These are phyloP conservation scores for Kodamaea plutei DNA, from an alignment of 1,139 yeast species.

Conservation along the genomic window DNA sequence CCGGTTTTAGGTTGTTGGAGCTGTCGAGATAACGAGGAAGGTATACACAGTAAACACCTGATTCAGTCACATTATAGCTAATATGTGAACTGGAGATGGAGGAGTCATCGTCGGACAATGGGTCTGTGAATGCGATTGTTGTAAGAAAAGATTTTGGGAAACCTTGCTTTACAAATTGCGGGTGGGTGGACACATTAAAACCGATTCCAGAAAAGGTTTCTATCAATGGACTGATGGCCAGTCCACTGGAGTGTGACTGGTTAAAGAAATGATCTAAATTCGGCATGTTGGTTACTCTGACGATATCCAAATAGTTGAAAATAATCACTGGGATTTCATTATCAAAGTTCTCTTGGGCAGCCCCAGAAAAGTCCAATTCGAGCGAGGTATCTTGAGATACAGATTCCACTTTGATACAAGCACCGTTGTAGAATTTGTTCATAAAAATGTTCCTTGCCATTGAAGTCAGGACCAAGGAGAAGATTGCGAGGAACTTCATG, in stretches of 20 bases:
- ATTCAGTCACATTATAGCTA: conserved; percentile 6
- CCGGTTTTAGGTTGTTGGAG: conserved; percentile 1
- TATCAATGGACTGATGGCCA: conserved; percentile 6
- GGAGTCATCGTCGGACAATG: conserved; percentile 1
- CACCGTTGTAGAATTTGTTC: conserved; percentile 12
- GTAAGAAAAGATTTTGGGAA: conserved; percentile 1
- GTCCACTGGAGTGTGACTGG: conserved; percentile 8
- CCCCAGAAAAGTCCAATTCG: conserved; percentile 6
- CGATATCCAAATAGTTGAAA: conserved; percentile 14
- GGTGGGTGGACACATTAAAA: conserved; percentile 7
- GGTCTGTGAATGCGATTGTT: neutral
- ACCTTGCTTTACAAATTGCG: neutral
- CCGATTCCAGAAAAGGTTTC: conserved; percentile 5
- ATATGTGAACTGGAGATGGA: conserved; percentile 2
- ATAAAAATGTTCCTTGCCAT: conserved; percentile 9
- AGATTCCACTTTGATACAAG: conserved; percentile 11
- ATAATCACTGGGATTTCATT: conserved; percentile 12
- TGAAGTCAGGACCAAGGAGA: conserved; percentile 3
- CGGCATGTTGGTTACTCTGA: conserved; percentile 11
- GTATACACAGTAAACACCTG: conserved; percentile 14
- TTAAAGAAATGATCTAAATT: conserved; percentile 10
- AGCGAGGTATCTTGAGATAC: conserved; percentile 8
- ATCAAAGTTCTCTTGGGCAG: conserved; percentile 2
- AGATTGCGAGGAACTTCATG: conserved; percentile 4
- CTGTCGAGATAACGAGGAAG: conserved; percentile 11